phyloP scores from a whole-genome alignment of 768 basidiomycete species.

The Gymnopilus junonius region DNA sequence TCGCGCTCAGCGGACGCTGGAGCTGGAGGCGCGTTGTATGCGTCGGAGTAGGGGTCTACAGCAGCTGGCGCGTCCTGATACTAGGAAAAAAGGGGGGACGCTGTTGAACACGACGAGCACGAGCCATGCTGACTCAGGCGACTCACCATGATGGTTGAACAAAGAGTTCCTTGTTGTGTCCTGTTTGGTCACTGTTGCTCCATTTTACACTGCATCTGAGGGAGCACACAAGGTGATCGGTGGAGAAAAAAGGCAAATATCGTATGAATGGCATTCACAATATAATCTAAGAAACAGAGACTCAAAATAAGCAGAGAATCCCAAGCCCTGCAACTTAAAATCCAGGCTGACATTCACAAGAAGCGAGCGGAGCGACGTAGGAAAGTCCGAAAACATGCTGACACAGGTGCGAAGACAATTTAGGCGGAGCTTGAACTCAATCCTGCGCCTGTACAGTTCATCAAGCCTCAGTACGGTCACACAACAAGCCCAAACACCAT shows the following conservation, averaged over 20 bases:
- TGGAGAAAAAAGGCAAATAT: background rate
- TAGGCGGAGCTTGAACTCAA: constrained; percentile 48
- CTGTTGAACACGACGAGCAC: constrained; percentile 18
- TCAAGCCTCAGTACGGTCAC: constrained; percentile 52
- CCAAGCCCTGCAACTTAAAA: background rate
- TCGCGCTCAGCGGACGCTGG: constrained; percentile 61
- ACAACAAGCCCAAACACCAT: constrained; percentile 53
- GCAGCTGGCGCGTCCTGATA: constrained; percentile 67
- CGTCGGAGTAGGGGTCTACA: constrained; percentile 83
- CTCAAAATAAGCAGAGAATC: background rate
- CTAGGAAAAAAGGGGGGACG: constrained; percentile 36
- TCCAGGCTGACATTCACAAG: background rate
- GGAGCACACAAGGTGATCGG: background rate
- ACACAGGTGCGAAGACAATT: constrained; percentile 20
- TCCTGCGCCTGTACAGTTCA: constrained; percentile 64
- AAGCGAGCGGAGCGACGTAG: background rate
- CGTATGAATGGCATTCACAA: background rate
- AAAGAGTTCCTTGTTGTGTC: constrained; percentile 45
- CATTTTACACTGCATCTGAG: constrained; percentile 16
- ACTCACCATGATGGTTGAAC: constrained; percentile 77
- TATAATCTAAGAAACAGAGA: background rate
- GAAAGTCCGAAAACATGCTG: constrained; percentile 5
- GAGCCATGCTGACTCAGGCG: constrained; percentile 9
- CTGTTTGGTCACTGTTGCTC: constrained; percentile 40
- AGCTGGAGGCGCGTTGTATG: constrained; percentile 70